Base-by-base conservation (phyloP, 140 eudicot species). In the Stevia rebaudiana region DNA sequence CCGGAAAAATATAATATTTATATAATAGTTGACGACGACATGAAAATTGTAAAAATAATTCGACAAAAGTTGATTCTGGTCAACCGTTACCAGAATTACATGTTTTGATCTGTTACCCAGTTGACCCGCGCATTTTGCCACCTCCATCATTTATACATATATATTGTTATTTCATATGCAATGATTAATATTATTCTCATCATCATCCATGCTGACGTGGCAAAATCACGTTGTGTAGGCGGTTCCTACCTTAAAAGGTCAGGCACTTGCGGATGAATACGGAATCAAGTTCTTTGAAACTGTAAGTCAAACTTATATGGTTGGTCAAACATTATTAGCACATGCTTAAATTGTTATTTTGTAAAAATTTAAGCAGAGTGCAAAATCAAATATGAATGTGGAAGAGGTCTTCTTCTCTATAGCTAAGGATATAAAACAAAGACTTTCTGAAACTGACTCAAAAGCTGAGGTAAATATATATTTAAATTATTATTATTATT, bases 251-350 rank as follows among this genome's bases (percentile, higher is more conserved):
- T 64, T 87, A 17, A 81, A 79, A 76, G 92, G 92, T 24, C 92
- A 84, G 68, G 92, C 92, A 65, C 92, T 84, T 75, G 92, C 92
- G 50, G 87, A 84, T 65, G 91, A 84, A 48, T 84, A 84, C 65
- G 87, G 91, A 66, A 84, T 84, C 43, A 78, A 84, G 58, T 84
- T 84, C 76, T 84, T 84, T 18, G 92, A 81, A 72, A 81, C 92
- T 51, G 92, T 84, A 71, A 68, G 87, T 65, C 19, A 25, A 53
- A 35, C 46, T 28, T 60, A 17, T 70, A 37, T 6, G 43, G 6
- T 8, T 63, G 33, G 40, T 54, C 40, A 22, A 47, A 42, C n/a
- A 16, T 55, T 10, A 23, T 30, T 0, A 12, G 11, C 25, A 16
- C 21, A 30, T 33, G 51, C 41, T 18, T 40, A 47, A 46, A 8